Conservation (phyloP, 2,329 filamentous ascomycete genomes). For the Dothiorella sarmentorum region DNA sequence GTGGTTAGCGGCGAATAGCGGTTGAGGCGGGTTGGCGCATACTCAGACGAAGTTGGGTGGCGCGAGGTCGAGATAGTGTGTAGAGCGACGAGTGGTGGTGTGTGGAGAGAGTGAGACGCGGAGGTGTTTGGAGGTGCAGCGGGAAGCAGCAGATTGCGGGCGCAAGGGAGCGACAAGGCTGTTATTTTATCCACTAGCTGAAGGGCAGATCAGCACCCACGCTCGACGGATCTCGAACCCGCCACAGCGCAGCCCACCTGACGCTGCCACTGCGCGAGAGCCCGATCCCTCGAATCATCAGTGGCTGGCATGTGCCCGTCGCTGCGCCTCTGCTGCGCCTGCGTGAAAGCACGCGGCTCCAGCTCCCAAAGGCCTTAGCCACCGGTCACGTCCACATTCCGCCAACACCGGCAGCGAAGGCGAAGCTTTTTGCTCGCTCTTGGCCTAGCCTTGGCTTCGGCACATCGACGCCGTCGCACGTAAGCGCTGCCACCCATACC, state of each 20-base stretch:
- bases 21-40: not conserved
- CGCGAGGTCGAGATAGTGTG: not conserved
- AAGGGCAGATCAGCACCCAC: constrained; percentile 4
- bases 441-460: constrained; percentile 9
- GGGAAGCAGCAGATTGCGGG: constrained; percentile 2
- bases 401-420: not conserved
- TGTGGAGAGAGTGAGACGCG: constrained; percentile 6
- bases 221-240: constrained; percentile 11
- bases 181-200: constrained; percentile 14
- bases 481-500: constrained; percentile 4
- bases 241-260: constrained; percentile 8
- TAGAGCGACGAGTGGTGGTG: not conserved
- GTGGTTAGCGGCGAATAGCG: not conserved
- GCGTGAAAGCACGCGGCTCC: not conserved
- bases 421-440: constrained; percentile 7
- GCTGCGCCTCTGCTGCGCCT: constrained; percentile 10
- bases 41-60: not conserved
- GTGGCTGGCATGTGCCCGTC: not conserved
- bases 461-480: not conserved
- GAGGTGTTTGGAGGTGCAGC: constrained; percentile 4
- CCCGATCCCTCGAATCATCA: not conserved
- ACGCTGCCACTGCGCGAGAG: constrained; percentile 3
- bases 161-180: constrained; percentile 11
- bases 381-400: not conserved
- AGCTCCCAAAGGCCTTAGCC: not conserved